phyloP scores from a whole-genome alignment of 192 early-diverging fungal species.

The Funneliformis geosporum region DNA sequence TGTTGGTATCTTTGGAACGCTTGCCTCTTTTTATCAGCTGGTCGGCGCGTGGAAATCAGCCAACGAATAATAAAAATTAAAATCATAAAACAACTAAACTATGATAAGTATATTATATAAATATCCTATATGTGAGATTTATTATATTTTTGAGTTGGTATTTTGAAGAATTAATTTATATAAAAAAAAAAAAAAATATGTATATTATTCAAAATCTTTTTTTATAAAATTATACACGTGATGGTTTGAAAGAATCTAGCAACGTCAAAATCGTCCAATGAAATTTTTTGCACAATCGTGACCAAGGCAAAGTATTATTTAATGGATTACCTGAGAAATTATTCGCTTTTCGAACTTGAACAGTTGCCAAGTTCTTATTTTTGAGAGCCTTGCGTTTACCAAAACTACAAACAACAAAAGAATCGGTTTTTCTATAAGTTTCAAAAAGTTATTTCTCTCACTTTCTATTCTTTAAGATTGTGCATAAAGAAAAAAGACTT shows the following conservation, averaged over 20 bases:
- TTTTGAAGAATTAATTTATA: too few relatives aligned
- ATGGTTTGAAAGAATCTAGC: too few relatives aligned
- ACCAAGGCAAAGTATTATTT: not conserved
- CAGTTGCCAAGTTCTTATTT: not conserved
- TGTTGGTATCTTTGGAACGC: conserved; percentile 91
- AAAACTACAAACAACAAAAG: not conserved
- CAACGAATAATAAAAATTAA: not conserved
- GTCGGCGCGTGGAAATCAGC: conserved; percentile 81
- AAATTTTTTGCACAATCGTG: not conserved
- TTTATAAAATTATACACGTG: too few relatives aligned
- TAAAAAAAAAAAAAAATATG: too few relatives aligned
- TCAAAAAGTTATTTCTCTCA: not conserved
- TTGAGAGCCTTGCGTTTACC: not conserved
- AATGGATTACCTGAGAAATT: not conserved
- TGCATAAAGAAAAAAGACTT: too few relatives aligned
- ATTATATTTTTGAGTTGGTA: too few relatives aligned
- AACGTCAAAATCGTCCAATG: not conserved
- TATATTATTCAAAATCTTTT: too few relatives aligned
- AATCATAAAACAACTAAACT: not conserved
- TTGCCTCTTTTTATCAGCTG: conserved; percentile 85
- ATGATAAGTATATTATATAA: too few relatives aligned
- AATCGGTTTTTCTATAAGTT: not conserved
- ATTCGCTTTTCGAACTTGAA: not conserved
- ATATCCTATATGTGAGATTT: too few relatives aligned
- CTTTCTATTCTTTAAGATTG: not conserved